Conservation (phyloP, 441 rosid species). For the Daphne laureola region DNA sequence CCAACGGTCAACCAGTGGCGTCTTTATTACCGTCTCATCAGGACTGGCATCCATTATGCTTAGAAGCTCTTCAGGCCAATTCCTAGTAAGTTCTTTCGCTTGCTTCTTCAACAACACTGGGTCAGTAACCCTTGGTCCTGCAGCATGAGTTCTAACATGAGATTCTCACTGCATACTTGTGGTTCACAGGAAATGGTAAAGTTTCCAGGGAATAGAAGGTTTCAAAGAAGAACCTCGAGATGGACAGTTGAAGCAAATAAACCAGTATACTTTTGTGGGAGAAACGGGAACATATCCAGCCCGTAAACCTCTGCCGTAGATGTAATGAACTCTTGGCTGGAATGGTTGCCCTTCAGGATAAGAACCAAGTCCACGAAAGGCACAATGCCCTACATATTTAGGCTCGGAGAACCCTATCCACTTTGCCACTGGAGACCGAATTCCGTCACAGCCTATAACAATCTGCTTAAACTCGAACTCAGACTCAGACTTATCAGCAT, state of each 20-base stretch:
- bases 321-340: conserved; percentile 50
- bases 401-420: conserved; percentile 92
- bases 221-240: conserved; percentile 46
- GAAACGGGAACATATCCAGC: conserved; percentile 88
- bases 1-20: conserved; percentile 87
- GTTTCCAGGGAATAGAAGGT: not conserved
- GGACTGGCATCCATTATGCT: conserved; percentile 57
- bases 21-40: conserved; percentile 59
- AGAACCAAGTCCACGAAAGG: conserved; percentile 68
- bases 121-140: conserved; percentile 73
- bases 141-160: not conserved
- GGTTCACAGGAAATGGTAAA: too few relatives aligned
- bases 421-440: conserved; percentile 58
- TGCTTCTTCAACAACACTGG: conserved; percentile 52
- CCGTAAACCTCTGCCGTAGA: conserved; percentile 75
- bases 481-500: not conserved
- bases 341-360: conserved; percentile 67
- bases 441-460: conserved; percentile 87
- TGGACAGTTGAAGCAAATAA: conserved; percentile 77
- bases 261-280: conserved; percentile 76
- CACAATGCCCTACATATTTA: conserved; percentile 66
- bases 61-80: conserved; percentile 62
- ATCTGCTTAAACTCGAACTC: conserved; percentile 58
- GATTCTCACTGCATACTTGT: too few relatives aligned
- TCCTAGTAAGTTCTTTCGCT: conserved; percentile 49